These are phyloP conservation scores for Dalbergia cochinchinensis DNA, from an alignment of 306 rosid species.

Conservation along the genomic window DNA sequence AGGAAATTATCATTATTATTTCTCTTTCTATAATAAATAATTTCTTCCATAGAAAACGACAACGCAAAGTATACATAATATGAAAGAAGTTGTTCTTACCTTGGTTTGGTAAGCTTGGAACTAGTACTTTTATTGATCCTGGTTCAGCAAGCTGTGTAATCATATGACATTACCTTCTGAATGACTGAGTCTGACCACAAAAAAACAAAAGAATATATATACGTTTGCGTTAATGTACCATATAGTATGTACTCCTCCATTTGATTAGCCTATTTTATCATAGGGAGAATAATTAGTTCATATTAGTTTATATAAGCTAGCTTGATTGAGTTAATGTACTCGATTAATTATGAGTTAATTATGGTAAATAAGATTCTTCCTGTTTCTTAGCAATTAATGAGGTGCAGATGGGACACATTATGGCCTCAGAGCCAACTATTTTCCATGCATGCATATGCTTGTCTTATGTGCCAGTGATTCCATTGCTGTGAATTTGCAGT, in stretches of 20 bases:
- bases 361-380: slow-evolving; percentile 36
- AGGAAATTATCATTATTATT: slow-evolving; percentile 1
- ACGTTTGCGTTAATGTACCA: background rate
- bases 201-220: background rate
- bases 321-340: background rate
- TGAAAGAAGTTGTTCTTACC: slow-evolving; percentile 31
- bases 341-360: background rate
- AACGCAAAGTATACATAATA: background rate
- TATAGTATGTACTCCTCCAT: background rate
- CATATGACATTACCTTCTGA: background rate
- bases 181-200: background rate
- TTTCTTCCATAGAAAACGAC: slow-evolving; percentile 18
- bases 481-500: slow-evolving; percentile 31
- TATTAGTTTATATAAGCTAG: slow-evolving; percentile 8
- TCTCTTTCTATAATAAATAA: background rate
- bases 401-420: background rate
- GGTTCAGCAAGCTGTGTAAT: background rate
- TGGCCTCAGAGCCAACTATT: slow-evolving; percentile 18
- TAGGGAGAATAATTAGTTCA: background rate
- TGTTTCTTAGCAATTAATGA: slow-evolving; percentile 42
- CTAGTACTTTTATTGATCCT: background rate
- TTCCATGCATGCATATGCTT: slow-evolving; percentile 35
- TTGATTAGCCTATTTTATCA: slow-evolving; percentile 13
- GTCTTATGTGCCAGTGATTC: slow-evolving; percentile 44
- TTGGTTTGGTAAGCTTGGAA: slow-evolving; percentile 31